Evolutionary conservation across 768 basidiomycete species (phyloP).

Genomic region (Leccinellum albellum): DNA sequence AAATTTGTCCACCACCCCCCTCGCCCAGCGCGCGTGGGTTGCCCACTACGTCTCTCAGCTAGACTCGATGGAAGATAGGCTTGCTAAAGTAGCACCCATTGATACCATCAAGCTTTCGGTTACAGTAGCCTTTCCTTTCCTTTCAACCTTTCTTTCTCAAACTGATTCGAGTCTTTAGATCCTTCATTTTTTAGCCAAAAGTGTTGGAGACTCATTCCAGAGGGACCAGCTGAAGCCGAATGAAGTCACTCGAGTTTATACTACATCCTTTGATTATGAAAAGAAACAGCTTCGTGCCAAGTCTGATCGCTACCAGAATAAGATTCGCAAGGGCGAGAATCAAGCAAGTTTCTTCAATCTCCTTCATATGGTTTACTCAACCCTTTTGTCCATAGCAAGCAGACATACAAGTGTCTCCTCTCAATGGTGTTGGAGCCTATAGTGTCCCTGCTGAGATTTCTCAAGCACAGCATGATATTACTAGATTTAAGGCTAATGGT

Average conservation of each 20-base stretch:
- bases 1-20: conserved; percentile 8
- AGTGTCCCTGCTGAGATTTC: conserved; percentile 19
- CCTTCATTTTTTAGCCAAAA: conserved; percentile 28
- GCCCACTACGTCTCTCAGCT: conserved; percentile 30
- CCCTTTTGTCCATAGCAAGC: conserved; percentile 10
- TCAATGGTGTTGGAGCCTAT: conserved; percentile 19
- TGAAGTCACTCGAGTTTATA: conserved; percentile 20
- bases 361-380: background rate
- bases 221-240: conserved; percentile 27
- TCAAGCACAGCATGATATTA: conserved; percentile 11
- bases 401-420: conserved; percentile 22
- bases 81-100: conserved; percentile 22
- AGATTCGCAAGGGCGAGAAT: conserved; percentile 28
- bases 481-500: conserved; percentile 20
- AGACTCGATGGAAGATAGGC: conserved; percentile 16
- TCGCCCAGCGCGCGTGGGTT: conserved; percentile 31
- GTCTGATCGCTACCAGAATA: conserved; percentile 29
- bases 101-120: conserved; percentile 26
- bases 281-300: conserved; percentile 16
- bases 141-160: background rate
- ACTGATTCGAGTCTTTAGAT: conserved; percentile 14
- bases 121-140: conserved; percentile 7
- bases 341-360: conserved; percentile 32
- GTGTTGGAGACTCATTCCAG: conserved; percentile 21
- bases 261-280: conserved; percentile 7